These are phyloP conservation scores for Metrosideros polymorpha DNA, from an alignment of 441 rosid species.

Conservation along the genomic window DNA sequence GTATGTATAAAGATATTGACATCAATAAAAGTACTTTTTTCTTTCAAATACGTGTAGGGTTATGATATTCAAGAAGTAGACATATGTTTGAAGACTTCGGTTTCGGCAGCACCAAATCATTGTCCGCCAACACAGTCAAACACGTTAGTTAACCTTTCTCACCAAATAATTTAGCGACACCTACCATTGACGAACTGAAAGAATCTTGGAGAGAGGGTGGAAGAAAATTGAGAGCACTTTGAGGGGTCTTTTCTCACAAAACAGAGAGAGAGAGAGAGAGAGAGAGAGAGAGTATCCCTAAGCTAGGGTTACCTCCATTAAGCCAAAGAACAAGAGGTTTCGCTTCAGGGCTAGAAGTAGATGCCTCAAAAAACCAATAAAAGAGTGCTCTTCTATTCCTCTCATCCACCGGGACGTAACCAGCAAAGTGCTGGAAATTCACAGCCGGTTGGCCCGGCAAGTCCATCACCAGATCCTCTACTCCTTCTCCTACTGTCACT, in stretches of 20 bases:
- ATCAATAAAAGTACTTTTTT: neutral
- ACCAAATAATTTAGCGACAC: neutral
- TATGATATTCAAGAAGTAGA: neutral
- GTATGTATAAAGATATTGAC: neutral
- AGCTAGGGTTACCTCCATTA: slow-evolving; percentile 66
- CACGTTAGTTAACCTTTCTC: neutral
- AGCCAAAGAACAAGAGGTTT: slow-evolving; percentile 95
- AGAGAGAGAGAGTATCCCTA: neutral
- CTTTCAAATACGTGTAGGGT: neutral
- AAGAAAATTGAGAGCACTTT: neutral
- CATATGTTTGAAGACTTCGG: neutral
- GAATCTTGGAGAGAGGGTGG: neutral
- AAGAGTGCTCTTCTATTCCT: slow-evolving; percentile 63
- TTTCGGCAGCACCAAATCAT: neutral
- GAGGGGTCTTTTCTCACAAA: neutral
- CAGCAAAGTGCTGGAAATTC: slow-evolving; percentile 65
- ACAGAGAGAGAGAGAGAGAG: neutral
- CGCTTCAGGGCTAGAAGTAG: slow-evolving; percentile 41
- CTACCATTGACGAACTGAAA: neutral
- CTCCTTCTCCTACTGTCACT: slow-evolving; percentile 1
- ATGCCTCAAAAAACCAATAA: slow-evolving; percentile 82
- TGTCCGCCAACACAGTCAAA: neutral
- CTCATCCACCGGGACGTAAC: slow-evolving; percentile 62
- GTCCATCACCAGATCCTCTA: slow-evolving; percentile 43
- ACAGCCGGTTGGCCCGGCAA: slow-evolving; percentile 74